Base-by-base conservation (phyloP, 2,329 filamentous ascomycete species). In the Pseudogymnoascus destructans region DNA sequence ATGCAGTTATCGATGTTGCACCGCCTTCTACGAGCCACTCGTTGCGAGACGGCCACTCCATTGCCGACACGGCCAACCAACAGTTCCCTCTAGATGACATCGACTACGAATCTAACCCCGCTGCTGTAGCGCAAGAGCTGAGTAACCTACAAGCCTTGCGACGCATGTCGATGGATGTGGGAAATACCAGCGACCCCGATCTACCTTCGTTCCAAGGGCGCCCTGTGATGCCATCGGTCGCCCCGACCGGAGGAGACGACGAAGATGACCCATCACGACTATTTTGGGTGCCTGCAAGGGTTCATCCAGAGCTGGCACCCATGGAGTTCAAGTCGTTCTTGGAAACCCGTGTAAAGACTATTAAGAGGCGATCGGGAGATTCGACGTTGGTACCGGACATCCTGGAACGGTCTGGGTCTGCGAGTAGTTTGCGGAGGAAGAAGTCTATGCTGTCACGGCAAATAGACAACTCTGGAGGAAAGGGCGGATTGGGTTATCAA, bases 261-360 rank as follows among this genome's bases (percentile, higher is more conserved):
- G 90, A 95, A 69, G 86, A 90, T 65, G 92, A 97, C 69, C 83
- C 89, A 6, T 90, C 91, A 1, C 81, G 90, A 62, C 74, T 97
- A 60, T 87, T 97, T 64, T 98, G 93, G 93, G 93, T 98, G 5
- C 93, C 93, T 4, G 93, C 93, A 21, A 83, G 90, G 60, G 79
- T 98, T 25, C 93, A 98, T 66, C 93, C 93, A 0, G 93, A 98
- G 71, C 77, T 98, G 55, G 93, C 93, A 2, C 93, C 93, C 1
- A 90, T 87, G 68, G 93, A 96, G 65, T 98, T 97, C 77, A 96
- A 95, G 72, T 92, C 86, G 1, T 98, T 97, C 65, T 79, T 98
- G 1, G 92, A 98, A 67, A 95, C 91, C 62, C 85, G 91, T 67
- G 89, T 96, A 10, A 87, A 95, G 65, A 86, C 88, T 33, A 95